Base-by-base conservation (phyloP, 1,284 basidiomycete species). In the Rhodotorula sp. region DNA sequence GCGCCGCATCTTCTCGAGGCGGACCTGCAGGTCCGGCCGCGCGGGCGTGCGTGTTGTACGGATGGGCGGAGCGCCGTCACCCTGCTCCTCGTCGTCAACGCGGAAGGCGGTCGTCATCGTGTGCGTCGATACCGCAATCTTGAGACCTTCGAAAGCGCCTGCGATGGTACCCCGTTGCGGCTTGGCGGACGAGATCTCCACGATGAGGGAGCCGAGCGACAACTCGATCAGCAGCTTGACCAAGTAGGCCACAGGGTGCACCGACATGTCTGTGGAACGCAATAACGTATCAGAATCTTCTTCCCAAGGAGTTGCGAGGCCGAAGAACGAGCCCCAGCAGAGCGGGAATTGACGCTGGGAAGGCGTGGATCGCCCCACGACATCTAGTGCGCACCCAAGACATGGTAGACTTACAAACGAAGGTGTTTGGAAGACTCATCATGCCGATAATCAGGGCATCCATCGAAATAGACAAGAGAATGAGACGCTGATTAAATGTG, bases 381-480 rank as follows among this genome's bases (percentile, higher is more conserved):
- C n/a, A n/a, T n/a, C n/a, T n/a, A n/a, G n/a, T n/a, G n/a, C 39
- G 39, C 7, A 15, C 39, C 39, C 7, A 39, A 15, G 39, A 15
- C 39, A 39, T 39, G 39, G 39, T 9, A 39, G 25, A 53, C 51
- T 15, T 27, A 56, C 36, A 62, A 1, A 60, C 55, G 34, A 69
- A 51, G 8, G 36, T 54, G 6, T 59, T 59, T 4, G 21, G 22
- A 21, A 70, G 64, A 55, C 50, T 58, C 72, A 76, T 74, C 65
- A 70, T 73, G 9, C 62, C 72, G 44, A 77, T 74, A 25, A 77
- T 72, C 27, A 76, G 53, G 9, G 66, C 66, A 36, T 77, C 74
- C 64, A 72, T 69, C 2, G 68, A 51, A 4, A 77, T 66, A 0
- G 70, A 73, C 9, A 76, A 61, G 25, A 69, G 21, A 57, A 77